Evolutionary conservation across 2,329 filamentous ascomycete genomes (phyloP).

Genomic region (Claviceps purpurea): DNA sequence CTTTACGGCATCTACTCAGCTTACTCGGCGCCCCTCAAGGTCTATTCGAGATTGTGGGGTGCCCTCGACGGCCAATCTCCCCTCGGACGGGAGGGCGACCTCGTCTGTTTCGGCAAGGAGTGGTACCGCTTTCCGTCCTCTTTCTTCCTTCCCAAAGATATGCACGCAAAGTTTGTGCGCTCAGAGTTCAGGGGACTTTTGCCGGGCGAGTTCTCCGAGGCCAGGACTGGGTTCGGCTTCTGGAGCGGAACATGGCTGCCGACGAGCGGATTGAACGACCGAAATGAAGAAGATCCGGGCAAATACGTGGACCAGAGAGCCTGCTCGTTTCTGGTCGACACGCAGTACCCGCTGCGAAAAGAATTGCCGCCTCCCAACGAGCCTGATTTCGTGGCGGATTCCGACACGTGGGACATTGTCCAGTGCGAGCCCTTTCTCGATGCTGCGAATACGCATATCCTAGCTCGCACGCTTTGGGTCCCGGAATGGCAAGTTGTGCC

Average conservation of each 20-base stretch:
- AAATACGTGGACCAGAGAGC: slow-evolving; percentile 72
- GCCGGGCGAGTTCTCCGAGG: slow-evolving; percentile 80
- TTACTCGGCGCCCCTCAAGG: slow-evolving; percentile 66
- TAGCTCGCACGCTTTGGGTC: slow-evolving; percentile 72
- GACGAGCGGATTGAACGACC: slow-evolving; percentile 79
- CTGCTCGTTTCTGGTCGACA: slow-evolving; percentile 81
- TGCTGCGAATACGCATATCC: slow-evolving; percentile 53
- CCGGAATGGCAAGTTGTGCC: slow-evolving; percentile 61
- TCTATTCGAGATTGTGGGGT: slow-evolving; percentile 56
- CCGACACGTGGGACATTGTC: slow-evolving; percentile 63
- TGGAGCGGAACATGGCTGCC: slow-evolving; percentile 76
- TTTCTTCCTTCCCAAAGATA: slow-evolving; percentile 73
- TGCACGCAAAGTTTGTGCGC: slow-evolving; percentile 78
- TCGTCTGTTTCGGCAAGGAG: slow-evolving; percentile 84
- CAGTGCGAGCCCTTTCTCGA: slow-evolving; percentile 73
- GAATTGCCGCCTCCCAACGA: slow-evolving; percentile 49
- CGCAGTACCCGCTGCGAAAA: slow-evolving; percentile 53
- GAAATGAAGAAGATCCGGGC: slow-evolving; percentile 69
- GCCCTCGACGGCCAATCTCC: slow-evolving; percentile 26
- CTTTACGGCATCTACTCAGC: slow-evolving; percentile 65
- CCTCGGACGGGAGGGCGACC: slow-evolving; percentile 47
- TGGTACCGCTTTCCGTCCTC: slow-evolving; percentile 97
- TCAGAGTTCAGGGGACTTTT: slow-evolving; percentile 82
- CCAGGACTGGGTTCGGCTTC: slow-evolving; percentile 52
- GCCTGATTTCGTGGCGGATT: slow-evolving; percentile 65